Evolutionary conservation across 1,284 basidiomycete genomes (phyloP).

Genomic region (Trichosporon sp.): DNA sequence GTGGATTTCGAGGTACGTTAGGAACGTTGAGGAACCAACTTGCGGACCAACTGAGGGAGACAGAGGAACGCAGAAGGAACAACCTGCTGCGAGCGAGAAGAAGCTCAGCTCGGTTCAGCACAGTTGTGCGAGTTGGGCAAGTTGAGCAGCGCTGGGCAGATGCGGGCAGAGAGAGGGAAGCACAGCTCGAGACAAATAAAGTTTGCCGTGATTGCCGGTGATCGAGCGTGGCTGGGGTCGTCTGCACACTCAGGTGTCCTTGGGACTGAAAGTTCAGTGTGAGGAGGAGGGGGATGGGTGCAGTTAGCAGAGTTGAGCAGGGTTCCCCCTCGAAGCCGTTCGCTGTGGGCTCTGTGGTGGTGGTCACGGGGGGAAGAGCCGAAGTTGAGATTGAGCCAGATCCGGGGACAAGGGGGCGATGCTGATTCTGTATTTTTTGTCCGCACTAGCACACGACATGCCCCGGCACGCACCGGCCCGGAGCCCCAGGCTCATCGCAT

Average conservation of each 20-base stretch:
- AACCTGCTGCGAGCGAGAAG: no score
- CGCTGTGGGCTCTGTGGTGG: not conserved
- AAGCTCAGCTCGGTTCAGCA: no score
- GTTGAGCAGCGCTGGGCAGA: no score
- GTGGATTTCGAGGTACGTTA: not conserved
- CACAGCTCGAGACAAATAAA: not conserved
- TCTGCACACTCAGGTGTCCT: no score
- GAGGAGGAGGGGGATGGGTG: no score
- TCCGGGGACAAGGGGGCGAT: not conserved
- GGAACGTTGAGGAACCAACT: not conserved
- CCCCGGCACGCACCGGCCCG: not conserved
- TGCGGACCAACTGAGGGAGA: no score
- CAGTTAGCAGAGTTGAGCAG: no score
- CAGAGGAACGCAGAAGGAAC: no score
- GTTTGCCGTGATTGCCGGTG: not conserved
- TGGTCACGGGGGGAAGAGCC: not conserved
- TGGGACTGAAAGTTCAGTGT: no score
- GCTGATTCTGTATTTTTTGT: not conserved
- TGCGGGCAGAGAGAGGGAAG: no score
- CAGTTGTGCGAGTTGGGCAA: no score
- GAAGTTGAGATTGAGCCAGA: not conserved
- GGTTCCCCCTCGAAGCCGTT: not conserved
- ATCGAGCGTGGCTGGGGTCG: not conserved
- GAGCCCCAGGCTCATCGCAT: no score
- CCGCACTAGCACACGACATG: not conserved